Evolutionary conservation across 441 rosid species (phyloP).

Genomic region (Erodium texanum): DNA sequence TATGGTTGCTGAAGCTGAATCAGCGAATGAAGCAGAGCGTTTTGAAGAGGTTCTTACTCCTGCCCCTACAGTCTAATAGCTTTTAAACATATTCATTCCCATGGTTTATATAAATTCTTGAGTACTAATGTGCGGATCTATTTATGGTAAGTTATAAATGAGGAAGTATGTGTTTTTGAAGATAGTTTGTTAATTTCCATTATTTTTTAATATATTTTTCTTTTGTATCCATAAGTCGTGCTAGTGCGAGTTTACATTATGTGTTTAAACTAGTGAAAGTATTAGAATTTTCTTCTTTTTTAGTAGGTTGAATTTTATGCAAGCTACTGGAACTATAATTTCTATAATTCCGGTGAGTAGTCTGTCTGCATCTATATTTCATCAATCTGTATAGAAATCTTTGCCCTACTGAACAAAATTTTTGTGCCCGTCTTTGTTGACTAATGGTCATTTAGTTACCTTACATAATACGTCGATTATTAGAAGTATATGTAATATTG

Average conservation of each 20-base stretch:
- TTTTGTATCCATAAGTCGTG: too few relatives aligned
- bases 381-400: too few relatives aligned
- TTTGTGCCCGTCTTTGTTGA: not conserved
- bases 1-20: conserved; percentile 80
- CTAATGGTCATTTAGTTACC: not conserved
- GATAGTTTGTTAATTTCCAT: not conserved
- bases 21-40: conserved; percentile 88
- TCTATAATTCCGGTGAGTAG: too few relatives aligned
- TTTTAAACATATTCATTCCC: conserved; percentile 4
- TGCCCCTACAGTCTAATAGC: conserved; percentile 14
- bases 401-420: too few relatives aligned
- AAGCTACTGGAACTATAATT: too few relatives aligned
- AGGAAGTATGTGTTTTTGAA: not conserved
- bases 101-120: not conserved
- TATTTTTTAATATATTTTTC: too few relatives aligned
- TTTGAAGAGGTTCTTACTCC: conserved; percentile 70
- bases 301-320: too few relatives aligned
- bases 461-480: not conserved
- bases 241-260: too few relatives aligned
- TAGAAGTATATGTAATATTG: not conserved
- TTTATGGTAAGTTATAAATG: not conserved
- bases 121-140: not conserved
- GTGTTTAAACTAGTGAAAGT: too few relatives aligned
- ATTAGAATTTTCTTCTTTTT: too few relatives aligned
- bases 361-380: too few relatives aligned